Evolutionary conservation across 139 green algal species (phyloP).

Genomic region (Tetradesmus lagerheimii): DNA sequence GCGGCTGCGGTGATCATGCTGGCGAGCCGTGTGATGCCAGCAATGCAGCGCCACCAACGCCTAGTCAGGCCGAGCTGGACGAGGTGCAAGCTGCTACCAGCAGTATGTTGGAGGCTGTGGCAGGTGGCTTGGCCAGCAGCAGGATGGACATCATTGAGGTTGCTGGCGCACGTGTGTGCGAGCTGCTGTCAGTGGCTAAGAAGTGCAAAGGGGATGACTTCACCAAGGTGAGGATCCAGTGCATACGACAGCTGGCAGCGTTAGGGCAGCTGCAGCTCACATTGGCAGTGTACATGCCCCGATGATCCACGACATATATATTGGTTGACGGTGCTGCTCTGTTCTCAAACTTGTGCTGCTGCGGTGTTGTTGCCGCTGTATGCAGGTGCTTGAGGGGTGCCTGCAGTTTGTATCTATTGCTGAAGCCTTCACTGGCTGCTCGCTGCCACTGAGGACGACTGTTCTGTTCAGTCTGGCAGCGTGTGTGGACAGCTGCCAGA

Average conservation of each 20-base stretch:
- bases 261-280: neutral
- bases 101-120: conserved; percentile 34
- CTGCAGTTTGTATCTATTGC: conserved; percentile 1
- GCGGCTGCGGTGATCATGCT: neutral
- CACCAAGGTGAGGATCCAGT: conserved; percentile 48
- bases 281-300: too few relatives aligned
- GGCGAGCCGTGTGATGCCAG: neutral
- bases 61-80: conserved; percentile 34
- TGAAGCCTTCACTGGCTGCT: conserved; percentile 25
- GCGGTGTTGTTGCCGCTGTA: too few relatives aligned
- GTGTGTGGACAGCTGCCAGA: conserved; percentile 58
- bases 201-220: conserved; percentile 64
- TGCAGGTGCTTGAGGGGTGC: conserved; percentile 10
- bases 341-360: too few relatives aligned
- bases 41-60: neutral
- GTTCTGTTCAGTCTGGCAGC: conserved; percentile 25
- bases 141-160: conserved; percentile 54
- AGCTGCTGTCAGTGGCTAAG: conserved; percentile 55
- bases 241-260: neutral
- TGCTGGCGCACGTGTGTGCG: conserved; percentile 45
- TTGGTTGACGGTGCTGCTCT: too few relatives aligned
- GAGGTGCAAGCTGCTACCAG: conserved; percentile 34
- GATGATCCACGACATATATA: too few relatives aligned
- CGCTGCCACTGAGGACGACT: conserved; percentile 2
- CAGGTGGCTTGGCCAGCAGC: conserved; percentile 13